Conservation (phyloP, 768 basidiomycete genomes). For the Neoboletus subvelutipes region DNA sequence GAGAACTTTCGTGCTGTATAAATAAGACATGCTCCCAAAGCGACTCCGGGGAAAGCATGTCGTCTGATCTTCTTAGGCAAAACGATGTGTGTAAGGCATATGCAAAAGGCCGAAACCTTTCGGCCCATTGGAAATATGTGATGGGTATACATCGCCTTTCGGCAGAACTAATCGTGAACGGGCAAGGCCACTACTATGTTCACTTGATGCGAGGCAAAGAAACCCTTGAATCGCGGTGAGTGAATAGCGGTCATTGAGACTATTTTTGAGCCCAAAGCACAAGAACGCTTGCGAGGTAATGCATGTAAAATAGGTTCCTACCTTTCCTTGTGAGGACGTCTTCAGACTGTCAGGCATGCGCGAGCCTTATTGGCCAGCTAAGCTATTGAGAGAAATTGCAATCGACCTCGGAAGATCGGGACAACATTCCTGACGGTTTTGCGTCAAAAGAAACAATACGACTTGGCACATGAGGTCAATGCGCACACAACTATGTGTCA, state of each 20-base stretch:
- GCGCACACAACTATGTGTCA: neutral
- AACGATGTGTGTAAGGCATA: neutral
- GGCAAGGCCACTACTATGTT: neutral
- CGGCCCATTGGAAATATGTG: neutral
- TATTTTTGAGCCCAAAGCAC: neutral
- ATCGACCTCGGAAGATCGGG: neutral
- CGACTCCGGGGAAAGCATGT: neutral
- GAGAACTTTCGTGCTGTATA: constrained; percentile 6
- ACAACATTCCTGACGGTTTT: too few species aligned
- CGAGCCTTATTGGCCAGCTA: neutral
- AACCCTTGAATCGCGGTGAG: neutral
- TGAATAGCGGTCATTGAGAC: neutral
- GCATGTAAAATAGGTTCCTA: neutral
- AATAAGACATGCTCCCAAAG: constrained; percentile 9
- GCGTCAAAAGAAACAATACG: too few species aligned
- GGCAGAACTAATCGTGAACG: neutral
- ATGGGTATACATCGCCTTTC: neutral
- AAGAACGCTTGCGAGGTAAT: neutral
- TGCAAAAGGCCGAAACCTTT: neutral
- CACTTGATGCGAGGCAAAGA: neutral
- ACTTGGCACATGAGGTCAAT: neutral
- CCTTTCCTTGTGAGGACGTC: too few species aligned
- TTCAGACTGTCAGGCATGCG: neutral
- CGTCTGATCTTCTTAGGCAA: neutral
- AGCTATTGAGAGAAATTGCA: neutral